A percentile compares a stretch with the other conserved stretches of the same genome.
These are phyloP conservation scores for Buddleja alternifolia DNA, from an alignment of 257 asterid species.

Conservation along the genomic window DNA sequence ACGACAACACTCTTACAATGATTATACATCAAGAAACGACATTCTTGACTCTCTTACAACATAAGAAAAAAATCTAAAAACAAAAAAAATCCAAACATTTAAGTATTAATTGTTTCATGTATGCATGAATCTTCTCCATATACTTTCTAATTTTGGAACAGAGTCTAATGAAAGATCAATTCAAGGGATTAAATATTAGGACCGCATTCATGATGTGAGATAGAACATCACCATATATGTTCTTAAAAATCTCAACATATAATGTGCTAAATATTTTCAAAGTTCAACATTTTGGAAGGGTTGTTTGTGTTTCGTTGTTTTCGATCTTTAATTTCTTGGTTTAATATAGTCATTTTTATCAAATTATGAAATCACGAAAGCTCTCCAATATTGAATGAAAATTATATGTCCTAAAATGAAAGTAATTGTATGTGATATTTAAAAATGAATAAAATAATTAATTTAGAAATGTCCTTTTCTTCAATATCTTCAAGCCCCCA, in stretches of 20 bases:
- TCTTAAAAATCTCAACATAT: not conserved
- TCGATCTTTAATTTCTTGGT: not conserved
- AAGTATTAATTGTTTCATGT: conserved; percentile 13
- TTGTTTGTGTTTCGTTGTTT: conserved; percentile 4
- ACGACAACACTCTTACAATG: not conserved
- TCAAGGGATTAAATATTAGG: conserved; percentile 10
- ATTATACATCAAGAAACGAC: not conserved
- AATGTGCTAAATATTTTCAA: not conserved
- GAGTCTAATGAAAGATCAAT: conserved; percentile 23
- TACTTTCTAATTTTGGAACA: conserved; percentile 8
- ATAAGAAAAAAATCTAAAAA: not conserved
- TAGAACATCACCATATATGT: conserved; percentile 6
- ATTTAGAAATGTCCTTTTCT: not conserved
- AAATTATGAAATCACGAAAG: not conserved
- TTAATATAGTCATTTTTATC: not conserved
- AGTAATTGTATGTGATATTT: too few relatives aligned
- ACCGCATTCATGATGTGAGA: conserved; percentile 25
- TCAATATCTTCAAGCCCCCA: not conserved
- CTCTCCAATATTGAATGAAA: not conserved
- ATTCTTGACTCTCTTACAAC: conserved; percentile 1
- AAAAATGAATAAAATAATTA: too few relatives aligned
- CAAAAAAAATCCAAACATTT: not conserved
- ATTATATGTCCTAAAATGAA: too few relatives aligned
- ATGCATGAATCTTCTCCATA: not conserved
- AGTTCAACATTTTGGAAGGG: conserved; percentile 26